Percentiles rank a stretch among this genome's conserved stretches.
Evolutionary conservation across 2,329 filamentous ascomycete genomes (phyloP).

Genomic region (Microsporum audouinii): DNA sequence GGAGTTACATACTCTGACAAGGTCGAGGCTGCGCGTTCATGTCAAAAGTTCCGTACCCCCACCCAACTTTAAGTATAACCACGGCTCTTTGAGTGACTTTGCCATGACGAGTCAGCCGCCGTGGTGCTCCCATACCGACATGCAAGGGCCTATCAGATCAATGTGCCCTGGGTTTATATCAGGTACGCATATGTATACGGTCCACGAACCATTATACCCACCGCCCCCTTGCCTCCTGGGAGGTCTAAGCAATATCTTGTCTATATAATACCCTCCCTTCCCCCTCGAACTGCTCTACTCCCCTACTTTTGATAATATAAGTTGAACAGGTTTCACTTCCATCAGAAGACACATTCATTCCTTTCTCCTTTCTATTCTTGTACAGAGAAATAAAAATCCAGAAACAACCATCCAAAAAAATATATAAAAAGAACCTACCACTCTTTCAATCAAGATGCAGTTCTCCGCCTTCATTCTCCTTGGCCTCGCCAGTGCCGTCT

Average conservation of each 20-base stretch:
- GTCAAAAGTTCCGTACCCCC: conserved; percentile 2
- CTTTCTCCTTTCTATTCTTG: neutral
- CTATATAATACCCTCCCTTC: conserved; percentile 1
- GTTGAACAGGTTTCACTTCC: neutral
- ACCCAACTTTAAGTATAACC: neutral
- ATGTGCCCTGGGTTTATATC: neutral
- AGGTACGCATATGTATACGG: neutral
- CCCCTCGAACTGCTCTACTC: neutral
- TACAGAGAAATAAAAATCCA: neutral
- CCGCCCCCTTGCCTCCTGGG: neutral
- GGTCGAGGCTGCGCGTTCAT: neutral
- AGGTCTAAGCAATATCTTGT: neutral
- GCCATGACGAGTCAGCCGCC: neutral
- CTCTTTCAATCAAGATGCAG: conserved; percentile 8
- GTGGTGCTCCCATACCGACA: neutral
- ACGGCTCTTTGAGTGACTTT: neutral
- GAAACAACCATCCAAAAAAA: neutral
- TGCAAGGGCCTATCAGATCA: neutral
- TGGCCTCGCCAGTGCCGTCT: conserved; percentile 5
- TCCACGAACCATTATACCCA: neutral
- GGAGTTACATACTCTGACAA: neutral
- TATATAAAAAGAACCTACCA: neutral
- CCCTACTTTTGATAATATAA: neutral
- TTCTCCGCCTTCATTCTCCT: conserved; percentile 7
- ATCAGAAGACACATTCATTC: neutral